Evolutionary conservation across 108 stramenopile species (phyloP), one percentile per base, ranked within the genome.

Genomic region (Fistulifera solaris): DNA sequence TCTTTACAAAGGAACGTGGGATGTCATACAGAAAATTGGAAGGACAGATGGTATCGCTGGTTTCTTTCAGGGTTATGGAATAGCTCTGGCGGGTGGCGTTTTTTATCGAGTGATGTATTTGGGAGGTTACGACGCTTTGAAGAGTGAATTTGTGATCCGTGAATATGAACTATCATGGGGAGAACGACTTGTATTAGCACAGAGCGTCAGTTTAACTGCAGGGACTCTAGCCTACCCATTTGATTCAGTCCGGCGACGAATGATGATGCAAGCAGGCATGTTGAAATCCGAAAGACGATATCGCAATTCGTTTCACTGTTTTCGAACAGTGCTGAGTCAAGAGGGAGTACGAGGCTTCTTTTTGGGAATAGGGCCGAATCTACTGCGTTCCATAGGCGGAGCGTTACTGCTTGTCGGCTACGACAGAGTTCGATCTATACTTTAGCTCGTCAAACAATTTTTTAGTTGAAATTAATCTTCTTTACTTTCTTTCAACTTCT

Each of bases 211-310:
- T 58, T 73, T 93, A 54, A 52, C 75, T 21, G 93, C 96, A 27
- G 96, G 94, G 5, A 91, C 88, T 26, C 68, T 89, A 38, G 94
- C 95, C 19, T 99, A 99, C 76, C 98, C 98, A 6, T 94, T 99
- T 59, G 98, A 99, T 76, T 94, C 94, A 27, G 83, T 99, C 19
- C 83, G 97, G 38, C 77, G 98, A 13, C 79, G 97, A 47, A 67
- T 99, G 51, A 95, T 95, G 96, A 99, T 99, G 98, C 86, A 94
- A 72, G 83, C 83, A 12, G 89, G 85, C 1, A 48, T 65, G 24
- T 61, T 74, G 23, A 47, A 27, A 13, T 52, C 69, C 15, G 61
- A 69, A 54, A 61, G 80, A 59, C n/a, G 50, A 51, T 87, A 87
- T 67, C 56, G 45, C 25, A 75, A 68, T 51, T 69, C 84, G 14